Conservation (phyloP, 345 rosid species). For the Arabidopsis suecica region DNA sequence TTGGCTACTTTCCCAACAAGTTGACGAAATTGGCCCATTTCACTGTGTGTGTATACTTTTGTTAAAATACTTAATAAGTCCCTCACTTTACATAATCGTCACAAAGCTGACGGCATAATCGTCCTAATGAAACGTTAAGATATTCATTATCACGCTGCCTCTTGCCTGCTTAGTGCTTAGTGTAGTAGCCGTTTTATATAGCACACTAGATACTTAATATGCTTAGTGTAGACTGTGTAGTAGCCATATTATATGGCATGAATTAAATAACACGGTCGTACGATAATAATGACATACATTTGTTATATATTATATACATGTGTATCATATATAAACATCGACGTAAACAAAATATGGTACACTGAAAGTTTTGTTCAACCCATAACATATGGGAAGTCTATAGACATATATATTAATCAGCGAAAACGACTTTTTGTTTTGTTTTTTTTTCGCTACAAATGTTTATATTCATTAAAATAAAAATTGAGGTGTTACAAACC, state of each 20-base stretch:
- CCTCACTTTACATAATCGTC: conserved; percentile 35
- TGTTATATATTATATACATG: conserved; percentile 11
- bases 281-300: not conserved
- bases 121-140: conserved; percentile 13
- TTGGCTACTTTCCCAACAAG: conserved; percentile 44
- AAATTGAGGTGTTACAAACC: too few relatives aligned
- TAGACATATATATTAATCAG: conserved; percentile 9
- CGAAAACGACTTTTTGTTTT: not conserved
- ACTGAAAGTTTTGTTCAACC: conserved; percentile 5
- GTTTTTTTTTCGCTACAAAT: too few relatives aligned
- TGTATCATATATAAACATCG: not conserved
- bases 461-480: too few relatives aligned
- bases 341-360: conserved; percentile 5
- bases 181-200: conserved; percentile 15
- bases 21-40: conserved; percentile 34
- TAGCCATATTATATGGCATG: conserved; percentile 25
- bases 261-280: conserved; percentile 15
- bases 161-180: conserved; percentile 4
- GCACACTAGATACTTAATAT: conserved; percentile 8
- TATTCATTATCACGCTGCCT: conserved; percentile 15
- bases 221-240: not conserved
- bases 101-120: conserved; percentile 35
- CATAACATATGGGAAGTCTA: not conserved
- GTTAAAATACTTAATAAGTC: conserved; percentile 31
- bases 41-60: conserved; percentile 11